A percentile compares a stretch with the other conserved stretches of the same genome.
Evolutionary conservation across 2,329 filamentous ascomycete genomes (phyloP).

Genomic region (Sarocladium strictum): DNA sequence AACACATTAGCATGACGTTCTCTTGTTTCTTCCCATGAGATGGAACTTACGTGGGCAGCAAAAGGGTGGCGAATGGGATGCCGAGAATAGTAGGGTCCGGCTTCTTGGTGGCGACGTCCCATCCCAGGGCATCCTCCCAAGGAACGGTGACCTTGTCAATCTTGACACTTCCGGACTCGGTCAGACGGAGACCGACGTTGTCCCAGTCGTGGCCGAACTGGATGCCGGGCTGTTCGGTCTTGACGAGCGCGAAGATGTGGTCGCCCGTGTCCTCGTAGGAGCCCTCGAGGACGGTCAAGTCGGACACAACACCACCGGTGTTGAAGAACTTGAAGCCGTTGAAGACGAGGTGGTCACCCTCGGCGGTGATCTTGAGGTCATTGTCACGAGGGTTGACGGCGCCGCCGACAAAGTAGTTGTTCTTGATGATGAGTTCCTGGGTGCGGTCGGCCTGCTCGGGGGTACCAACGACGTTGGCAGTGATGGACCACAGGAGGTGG

Average conservation of each 20-base stretch:
- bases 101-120: conserved; percentile 43
- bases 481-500: conserved; percentile 58
- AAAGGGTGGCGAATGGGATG: conserved; percentile 49
- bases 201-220: conserved; percentile 58
- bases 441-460: conserved; percentile 52
- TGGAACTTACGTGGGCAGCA: conserved; percentile 47
- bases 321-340: conserved; percentile 62
- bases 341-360: conserved; percentile 51
- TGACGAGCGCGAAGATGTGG: conserved; percentile 58
- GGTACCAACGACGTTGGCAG: conserved; percentile 54
- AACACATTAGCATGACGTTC: not conserved
- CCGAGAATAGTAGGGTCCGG: conserved; percentile 43
- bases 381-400: conserved; percentile 61
- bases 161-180: conserved; percentile 56
- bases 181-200: conserved; percentile 57
- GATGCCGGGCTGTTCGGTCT: conserved; percentile 52
- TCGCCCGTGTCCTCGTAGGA: conserved; percentile 50
- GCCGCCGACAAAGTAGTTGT: conserved; percentile 62
- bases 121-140: conserved; percentile 58
- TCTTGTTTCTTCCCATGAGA: not conserved
- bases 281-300: conserved; percentile 60
- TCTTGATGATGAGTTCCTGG: conserved; percentile 51
- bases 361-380: conserved; percentile 49
- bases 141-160: conserved; percentile 51
- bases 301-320: conserved; percentile 60